Evolutionary conservation across 495 filamentous ascomycete species (phyloP).

Genomic region (Eremomyces bilateralis): DNA sequence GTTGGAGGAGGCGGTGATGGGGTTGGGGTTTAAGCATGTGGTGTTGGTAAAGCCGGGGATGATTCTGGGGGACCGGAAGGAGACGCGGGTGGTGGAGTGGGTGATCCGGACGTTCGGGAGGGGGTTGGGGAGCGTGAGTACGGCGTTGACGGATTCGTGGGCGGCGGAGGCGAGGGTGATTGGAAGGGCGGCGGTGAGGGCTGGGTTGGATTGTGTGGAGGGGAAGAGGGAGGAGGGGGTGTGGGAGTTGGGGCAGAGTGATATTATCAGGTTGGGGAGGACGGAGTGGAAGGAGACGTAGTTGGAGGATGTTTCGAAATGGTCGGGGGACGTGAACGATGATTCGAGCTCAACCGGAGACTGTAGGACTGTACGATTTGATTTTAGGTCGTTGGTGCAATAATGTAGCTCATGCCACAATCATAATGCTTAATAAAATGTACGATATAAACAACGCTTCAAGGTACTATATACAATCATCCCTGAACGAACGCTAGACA

Average conservation of each 20-base stretch:
- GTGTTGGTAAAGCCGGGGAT: slow-evolving; percentile 56
- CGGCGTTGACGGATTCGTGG: slow-evolving; percentile 35
- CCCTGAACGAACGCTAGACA: too few species aligned
- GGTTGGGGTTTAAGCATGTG: slow-evolving; percentile 46
- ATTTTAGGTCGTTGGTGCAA: too few species aligned
- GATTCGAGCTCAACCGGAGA: too few species aligned
- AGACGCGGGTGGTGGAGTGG: slow-evolving; percentile 27
- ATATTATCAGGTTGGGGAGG: slow-evolving; percentile 17
- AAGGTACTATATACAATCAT: too few species aligned
- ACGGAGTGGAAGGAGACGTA: slow-evolving; percentile 12
- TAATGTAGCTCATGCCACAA: too few species aligned
- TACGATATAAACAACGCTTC: too few species aligned
- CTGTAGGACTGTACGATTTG: too few species aligned
- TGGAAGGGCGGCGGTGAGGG: slow-evolving; percentile 46
- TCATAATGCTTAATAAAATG: too few species aligned
- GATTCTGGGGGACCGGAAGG: slow-evolving; percentile 47
- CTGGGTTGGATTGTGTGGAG: slow-evolving; percentile 21
- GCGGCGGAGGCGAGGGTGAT: slow-evolving; percentile 60
- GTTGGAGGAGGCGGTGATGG: slow-evolving; percentile 54
- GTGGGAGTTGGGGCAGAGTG: slow-evolving; percentile 12
- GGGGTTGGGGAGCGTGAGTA: slow-evolving; percentile 30
- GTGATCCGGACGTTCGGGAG: slow-evolving; percentile 27
- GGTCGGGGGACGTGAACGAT: too few species aligned
- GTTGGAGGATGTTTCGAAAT: neutral
- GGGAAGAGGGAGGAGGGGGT: slow-evolving; percentile 16